A percentile compares a stretch with the other conserved stretches of the same genome.
Evolutionary conservation across 768 basidiomycete species (phyloP).

Genomic region (Pleurotus ostreatus): DNA sequence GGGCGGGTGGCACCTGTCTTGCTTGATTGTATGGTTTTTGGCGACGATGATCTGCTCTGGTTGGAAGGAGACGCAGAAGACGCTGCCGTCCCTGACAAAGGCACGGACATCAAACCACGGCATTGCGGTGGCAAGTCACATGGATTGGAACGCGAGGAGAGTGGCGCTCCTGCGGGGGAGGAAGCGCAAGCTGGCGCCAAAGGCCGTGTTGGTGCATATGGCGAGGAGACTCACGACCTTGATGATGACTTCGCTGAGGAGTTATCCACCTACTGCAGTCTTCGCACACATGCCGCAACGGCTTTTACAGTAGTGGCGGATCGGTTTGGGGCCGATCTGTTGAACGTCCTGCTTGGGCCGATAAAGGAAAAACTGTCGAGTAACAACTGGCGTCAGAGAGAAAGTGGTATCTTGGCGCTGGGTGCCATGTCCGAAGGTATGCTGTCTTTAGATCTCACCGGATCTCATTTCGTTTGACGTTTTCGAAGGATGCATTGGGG

Average conservation of each 20-base stretch:
- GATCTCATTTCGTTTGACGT: constrained; percentile 8
- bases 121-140: constrained; percentile 87
- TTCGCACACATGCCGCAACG: constrained; percentile 96
- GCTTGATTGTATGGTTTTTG: constrained; percentile 97
- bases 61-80: constrained; percentile 90
- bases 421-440: constrained; percentile 98
- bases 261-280: constrained; percentile 97
- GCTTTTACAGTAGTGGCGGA: constrained; percentile 96
- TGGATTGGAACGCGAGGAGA: constrained; percentile 72
- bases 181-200: constrained; percentile 32
- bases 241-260: constrained; percentile 95
- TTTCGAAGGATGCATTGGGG: constrained; percentile 85
- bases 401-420: constrained; percentile 94
- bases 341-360: constrained; percentile 84
- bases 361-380: constrained; percentile 94
- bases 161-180: constrained; percentile 19
- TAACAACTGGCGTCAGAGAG: constrained; percentile 87
- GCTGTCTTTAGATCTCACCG: constrained; percentile 16
- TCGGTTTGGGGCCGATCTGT: constrained; percentile 80
- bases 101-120: constrained; percentile 93
- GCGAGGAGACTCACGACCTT: constrained; percentile 76
- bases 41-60: constrained; percentile 92
- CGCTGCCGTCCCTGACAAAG: constrained; percentile 87
- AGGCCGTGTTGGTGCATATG: constrained; percentile 59
- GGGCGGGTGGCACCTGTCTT: constrained; percentile 89